Evolutionary conservation across 164 flowering plant genomes (phyloP).

Genomic region (Dillenia suffruticosa): DNA sequence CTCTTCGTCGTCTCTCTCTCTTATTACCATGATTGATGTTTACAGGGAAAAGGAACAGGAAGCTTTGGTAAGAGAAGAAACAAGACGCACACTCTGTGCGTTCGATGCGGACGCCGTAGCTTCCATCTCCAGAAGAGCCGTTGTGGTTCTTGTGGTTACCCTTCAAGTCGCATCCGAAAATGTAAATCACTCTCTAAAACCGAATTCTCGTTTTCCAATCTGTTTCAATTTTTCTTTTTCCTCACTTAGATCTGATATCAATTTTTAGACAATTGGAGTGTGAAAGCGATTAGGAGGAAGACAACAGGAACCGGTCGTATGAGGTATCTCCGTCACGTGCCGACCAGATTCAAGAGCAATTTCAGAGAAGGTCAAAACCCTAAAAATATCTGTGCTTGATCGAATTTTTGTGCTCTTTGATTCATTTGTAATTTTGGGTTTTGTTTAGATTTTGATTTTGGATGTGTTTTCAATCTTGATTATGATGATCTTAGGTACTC

Average conservation of each 20-base stretch:
- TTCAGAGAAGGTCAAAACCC: conserved; percentile 53
- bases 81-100: conserved; percentile 50
- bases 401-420: not conserved
- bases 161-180: conserved; percentile 32
- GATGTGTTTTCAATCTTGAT: not conserved
- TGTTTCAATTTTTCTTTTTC: not conserved
- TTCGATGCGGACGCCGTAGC: conserved; percentile 46
- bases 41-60: conserved; percentile 42
- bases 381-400: no score
- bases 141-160: conserved; percentile 40
- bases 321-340: conserved; percentile 59
- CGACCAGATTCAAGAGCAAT: conserved; percentile 54
- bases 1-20: not conserved
- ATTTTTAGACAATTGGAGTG: conserved; percentile 59
- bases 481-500: conserved; percentile 30
- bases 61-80: conserved; percentile 51
- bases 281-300: conserved; percentile 61
- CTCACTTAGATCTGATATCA: not conserved
- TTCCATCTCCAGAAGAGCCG: conserved; percentile 52
- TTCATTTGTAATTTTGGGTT: not conserved
- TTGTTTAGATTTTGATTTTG: no score
- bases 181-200: conserved; percentile 23
- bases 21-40: not conserved
- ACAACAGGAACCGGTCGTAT: conserved; percentile 70
- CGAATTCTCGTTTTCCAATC: conserved; percentile 1